Conservation (phyloP, 257 asterid genomes). For the Rauvolfia tetraphylla region DNA sequence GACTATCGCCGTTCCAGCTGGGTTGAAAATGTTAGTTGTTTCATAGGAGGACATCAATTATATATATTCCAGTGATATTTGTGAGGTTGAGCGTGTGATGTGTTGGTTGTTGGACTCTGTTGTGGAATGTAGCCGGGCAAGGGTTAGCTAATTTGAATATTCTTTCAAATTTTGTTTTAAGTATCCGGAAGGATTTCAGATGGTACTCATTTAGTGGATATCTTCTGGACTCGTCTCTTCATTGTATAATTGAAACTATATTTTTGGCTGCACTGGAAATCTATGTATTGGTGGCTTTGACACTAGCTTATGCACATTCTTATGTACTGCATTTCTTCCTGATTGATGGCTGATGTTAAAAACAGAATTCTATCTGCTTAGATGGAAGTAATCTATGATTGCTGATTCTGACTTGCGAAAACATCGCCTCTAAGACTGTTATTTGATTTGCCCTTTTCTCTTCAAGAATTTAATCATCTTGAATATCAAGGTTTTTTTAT, state of each 20-base stretch:
- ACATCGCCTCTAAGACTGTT: background rate
- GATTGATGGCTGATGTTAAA: background rate
- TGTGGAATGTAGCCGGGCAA: background rate
- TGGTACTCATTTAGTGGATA: background rate
- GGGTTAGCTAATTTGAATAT: background rate
- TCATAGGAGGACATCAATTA: too few relatives aligned
- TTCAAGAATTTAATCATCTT: too few relatives aligned
- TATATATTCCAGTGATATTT: background rate
- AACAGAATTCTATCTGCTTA: background rate
- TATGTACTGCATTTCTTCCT: background rate
- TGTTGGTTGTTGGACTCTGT: background rate
- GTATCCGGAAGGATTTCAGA: background rate
- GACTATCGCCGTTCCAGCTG: too few relatives aligned
- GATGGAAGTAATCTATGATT: background rate
- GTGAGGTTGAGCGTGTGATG: background rate
- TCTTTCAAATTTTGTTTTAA: background rate
- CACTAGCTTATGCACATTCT: too few relatives aligned
- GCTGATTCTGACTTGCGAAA: background rate
- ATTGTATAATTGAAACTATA: background rate
- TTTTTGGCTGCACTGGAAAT: background rate
- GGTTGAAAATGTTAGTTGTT: too few relatives aligned
- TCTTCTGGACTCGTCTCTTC: background rate
- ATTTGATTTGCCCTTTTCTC: background rate
- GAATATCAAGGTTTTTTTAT: background rate
- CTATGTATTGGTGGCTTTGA: background rate